Conservation (phyloP, 2,329 filamentous ascomycete species). For the Zasmidium citrigriseum region DNA sequence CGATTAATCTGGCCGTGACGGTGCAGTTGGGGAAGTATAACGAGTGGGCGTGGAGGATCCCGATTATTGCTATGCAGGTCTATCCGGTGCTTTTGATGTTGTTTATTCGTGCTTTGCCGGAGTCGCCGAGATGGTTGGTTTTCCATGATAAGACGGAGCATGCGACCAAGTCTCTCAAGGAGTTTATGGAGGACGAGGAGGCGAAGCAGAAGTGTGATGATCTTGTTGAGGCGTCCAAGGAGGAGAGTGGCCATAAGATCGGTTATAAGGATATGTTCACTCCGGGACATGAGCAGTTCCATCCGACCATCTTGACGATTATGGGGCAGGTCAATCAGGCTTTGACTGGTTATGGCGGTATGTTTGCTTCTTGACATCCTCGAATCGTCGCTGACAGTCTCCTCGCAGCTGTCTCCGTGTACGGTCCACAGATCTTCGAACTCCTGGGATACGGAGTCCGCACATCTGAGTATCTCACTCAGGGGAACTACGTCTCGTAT, state of each 20-base stretch:
- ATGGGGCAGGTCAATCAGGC: constrained; percentile 66
- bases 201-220: constrained; percentile 53
- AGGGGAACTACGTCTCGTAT: constrained; percentile 63
- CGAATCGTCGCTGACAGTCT: not conserved
- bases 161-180: constrained; percentile 50
- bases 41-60: constrained; percentile 64
- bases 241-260: constrained; percentile 48
- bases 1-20: constrained; percentile 59
- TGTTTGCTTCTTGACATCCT: not conserved
- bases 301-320: constrained; percentile 61
- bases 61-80: constrained; percentile 62
- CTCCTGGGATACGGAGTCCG: constrained; percentile 58
- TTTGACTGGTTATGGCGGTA: constrained; percentile 47
- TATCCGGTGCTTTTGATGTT: constrained; percentile 58
- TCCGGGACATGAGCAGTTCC: constrained; percentile 57
- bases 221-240: constrained; percentile 52
- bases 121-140: constrained; percentile 60
- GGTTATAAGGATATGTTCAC: constrained; percentile 61
- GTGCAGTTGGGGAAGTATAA: constrained; percentile 55
- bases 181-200: constrained; percentile 54
- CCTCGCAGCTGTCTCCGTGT: constrained; percentile 58
- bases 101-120: constrained; percentile 56
- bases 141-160: constrained; percentile 53
- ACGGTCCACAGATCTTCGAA: constrained; percentile 65
- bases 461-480: constrained; percentile 57